phyloP scores from a whole-genome alignment of 1,284 basidiomycete genomes.

The Mycena sp. region DNA sequence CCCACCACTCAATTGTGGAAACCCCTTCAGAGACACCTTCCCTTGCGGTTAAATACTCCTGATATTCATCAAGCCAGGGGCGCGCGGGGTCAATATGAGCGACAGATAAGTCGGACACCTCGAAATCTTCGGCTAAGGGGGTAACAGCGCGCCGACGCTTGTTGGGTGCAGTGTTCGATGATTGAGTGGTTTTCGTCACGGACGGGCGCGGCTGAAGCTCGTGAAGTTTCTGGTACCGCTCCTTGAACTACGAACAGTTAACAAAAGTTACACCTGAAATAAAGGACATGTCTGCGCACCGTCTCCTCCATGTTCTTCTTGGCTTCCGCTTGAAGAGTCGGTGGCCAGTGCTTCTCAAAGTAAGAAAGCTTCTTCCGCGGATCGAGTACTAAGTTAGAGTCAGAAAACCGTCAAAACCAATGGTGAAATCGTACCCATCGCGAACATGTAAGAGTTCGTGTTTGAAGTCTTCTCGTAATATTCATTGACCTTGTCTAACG shows the following conservation, averaged over 20 bases:
- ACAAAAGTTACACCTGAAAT: background rate
- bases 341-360: slow-evolving; percentile 40
- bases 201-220: background rate
- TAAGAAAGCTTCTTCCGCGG: slow-evolving; percentile 36
- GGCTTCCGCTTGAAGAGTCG: background rate
- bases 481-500: slow-evolving; percentile 38
- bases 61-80: slow-evolving; percentile 3
- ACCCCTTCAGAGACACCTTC: slow-evolving; percentile 3
- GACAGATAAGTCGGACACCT: background rate
- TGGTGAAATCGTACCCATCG: slow-evolving; percentile 40
- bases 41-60: background rate
- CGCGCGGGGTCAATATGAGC: background rate
- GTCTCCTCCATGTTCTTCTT: slow-evolving; percentile 37
- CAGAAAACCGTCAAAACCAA: background rate
- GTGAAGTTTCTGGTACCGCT: background rate
- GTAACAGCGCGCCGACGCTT: background rate
- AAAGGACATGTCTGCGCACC: slow-evolving; percentile 44
- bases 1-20: slow-evolving; percentile 16
- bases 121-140: background rate
- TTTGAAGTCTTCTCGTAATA: slow-evolving; percentile 44
- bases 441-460: slow-evolving; percentile 42
- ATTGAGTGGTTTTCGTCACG: background rate
- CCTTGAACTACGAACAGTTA: slow-evolving; percentile 13
- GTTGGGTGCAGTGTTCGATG: slow-evolving; percentile 25
- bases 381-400: slow-evolving; percentile 38